phyloP scores from a whole-genome alignment of 164 flowering plant species.

The Chloranthus sessilifolius region DNA sequence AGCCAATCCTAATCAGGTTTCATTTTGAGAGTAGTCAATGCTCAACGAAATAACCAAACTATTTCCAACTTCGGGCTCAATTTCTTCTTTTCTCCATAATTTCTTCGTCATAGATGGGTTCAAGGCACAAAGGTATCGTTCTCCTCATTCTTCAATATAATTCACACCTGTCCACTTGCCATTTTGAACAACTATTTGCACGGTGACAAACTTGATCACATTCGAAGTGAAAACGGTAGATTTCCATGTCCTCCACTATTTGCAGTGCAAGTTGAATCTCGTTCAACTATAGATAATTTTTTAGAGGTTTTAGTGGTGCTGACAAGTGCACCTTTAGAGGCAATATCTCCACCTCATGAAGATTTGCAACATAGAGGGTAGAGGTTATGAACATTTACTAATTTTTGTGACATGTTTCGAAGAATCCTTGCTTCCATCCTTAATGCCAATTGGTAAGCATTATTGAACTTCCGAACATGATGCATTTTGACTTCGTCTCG shows the following conservation, averaged over 20 bases:
- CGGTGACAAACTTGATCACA: background rate
- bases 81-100: background rate
- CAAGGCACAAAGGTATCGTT: background rate
- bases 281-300: too few relatives aligned
- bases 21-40: background rate
- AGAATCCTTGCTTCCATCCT: background rate
- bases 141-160: background rate
- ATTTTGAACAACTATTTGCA: background rate
- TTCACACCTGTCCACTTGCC: background rate
- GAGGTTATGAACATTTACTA: background rate
- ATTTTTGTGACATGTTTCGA: background rate
- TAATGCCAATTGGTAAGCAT: background rate
- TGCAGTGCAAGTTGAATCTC: too few relatives aligned
- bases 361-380: background rate
- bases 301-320: too few relatives aligned
- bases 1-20: background rate
- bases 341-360: background rate
- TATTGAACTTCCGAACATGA: background rate
- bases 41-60: conserved; percentile 1
- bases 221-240: background rate
- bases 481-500: background rate
- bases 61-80: background rate
- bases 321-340: too few relatives aligned
- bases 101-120: conserved; percentile 3
- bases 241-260: too few relatives aligned